Evolutionary conservation across 192 early-diverging fungal species (phyloP), one percentile per base, ranked within the genome.

Genomic region (Umbelopsis sp.): DNA sequence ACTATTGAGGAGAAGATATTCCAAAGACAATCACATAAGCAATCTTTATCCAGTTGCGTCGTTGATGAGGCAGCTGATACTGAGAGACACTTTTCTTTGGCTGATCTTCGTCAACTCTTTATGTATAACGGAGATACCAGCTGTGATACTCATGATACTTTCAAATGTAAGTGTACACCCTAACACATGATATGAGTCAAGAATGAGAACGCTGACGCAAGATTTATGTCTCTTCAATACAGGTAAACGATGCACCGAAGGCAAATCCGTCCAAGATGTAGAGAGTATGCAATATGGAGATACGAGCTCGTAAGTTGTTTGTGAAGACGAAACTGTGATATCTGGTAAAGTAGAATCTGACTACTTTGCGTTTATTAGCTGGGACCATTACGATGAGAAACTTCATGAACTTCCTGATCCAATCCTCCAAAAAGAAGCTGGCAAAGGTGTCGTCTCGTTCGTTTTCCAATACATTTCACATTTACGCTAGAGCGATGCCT

Each of bases 1-100:
- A 95, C 97, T 0, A 96, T 99, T 21, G 98, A 99, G 77, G 98
- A 99, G 71, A 99, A 99, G 78, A 97, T 99, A 38, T 99, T 99
- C 77, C 98, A 99, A 79, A 82, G 98, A 69, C 93, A 92, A 78
- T 89, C 87, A 2, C 90, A 90, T 73, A 94, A 94, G 70, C 90
- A 92, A 47, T 94, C 93, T 32, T 87, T 99, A 16, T 91, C 90
- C 24, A 92, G 89, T 0, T 97, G 95, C 74, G 96, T 99, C 12
- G 95, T 99, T 11, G 98, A 99, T 70, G 97, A 96, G 76, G 93
- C 92, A 31, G 85, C 89, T 76, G 90, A 98, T 73, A 92, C 93
- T 25, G 96, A 97, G 74, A 86, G 98, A 0, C 96, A 98, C 70
- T 99, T 98, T 73, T 95, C 96, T 14, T 81, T 92, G 38, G 93